These are phyloP conservation scores for Termitomyces sp. DNA, from an alignment of 768 basidiomycete genomes.

Conservation along the genomic window DNA sequence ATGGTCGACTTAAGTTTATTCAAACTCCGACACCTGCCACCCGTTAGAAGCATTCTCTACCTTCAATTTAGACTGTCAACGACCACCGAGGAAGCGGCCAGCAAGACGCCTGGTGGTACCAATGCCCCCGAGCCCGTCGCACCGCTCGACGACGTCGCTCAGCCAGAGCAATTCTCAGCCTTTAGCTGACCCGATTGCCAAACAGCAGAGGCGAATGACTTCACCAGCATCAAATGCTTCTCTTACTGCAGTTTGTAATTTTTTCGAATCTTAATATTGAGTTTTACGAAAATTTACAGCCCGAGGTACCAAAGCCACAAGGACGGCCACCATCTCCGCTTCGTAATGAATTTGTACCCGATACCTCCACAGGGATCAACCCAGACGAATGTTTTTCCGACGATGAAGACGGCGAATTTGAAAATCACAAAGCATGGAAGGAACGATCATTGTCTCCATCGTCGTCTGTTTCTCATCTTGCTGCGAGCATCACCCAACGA, in stretches of 20 bases:
- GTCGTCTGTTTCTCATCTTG: slow-evolving; percentile 70
- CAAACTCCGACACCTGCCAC: background rate
- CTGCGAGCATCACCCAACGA: slow-evolving; percentile 68
- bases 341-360: slow-evolving; percentile 54
- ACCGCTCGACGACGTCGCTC: slow-evolving; percentile 18
- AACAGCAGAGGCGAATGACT: slow-evolving; percentile 23
- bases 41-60: background rate
- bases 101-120: slow-evolving; percentile 7
- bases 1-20: background rate
- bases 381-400: slow-evolving; percentile 37
- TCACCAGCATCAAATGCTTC: slow-evolving; percentile 19
- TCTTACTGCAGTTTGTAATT: slow-evolving; percentile 15
- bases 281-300: slow-evolving; percentile 20
- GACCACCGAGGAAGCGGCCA: slow-evolving; percentile 4
- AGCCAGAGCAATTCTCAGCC: slow-evolving; percentile 17
- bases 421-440: slow-evolving; percentile 22
- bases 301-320: slow-evolving; percentile 32
- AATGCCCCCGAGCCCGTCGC: slow-evolving; percentile 18
- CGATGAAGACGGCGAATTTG: slow-evolving; percentile 36
- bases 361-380: slow-evolving; percentile 54
- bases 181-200: slow-evolving; percentile 7
- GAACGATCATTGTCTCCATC: slow-evolving; percentile 54
- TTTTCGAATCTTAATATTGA: background rate
- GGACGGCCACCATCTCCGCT: slow-evolving; percentile 71
- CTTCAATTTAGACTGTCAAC: background rate